A percentile compares a stretch with the other conserved stretches of the same genome.
Evolutionary conservation across 2,329 filamentous ascomycete genomes (phyloP).

Genomic region (Thielaviopsis ethacetica): DNA sequence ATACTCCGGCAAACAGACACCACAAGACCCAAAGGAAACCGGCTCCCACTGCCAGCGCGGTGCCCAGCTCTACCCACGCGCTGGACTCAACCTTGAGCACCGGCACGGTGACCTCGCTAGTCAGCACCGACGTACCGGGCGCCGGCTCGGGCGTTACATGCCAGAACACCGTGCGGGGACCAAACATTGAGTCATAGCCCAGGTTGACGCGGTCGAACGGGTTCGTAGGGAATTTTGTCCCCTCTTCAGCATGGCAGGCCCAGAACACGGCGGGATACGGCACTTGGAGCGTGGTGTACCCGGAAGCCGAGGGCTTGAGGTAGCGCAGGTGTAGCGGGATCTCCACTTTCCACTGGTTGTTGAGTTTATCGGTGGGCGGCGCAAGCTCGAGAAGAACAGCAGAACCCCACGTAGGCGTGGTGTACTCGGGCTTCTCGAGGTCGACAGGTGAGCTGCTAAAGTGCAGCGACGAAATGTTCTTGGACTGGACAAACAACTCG

Average conservation of each 20-base stretch:
- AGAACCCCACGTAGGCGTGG: constrained; percentile 61
- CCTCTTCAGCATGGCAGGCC: constrained; percentile 58
- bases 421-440: constrained; percentile 79
- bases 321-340: constrained; percentile 82
- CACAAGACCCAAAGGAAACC: constrained; percentile 57
- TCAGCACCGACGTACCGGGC: constrained; percentile 20
- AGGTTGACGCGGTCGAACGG: constrained; percentile 75
- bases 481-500: constrained; percentile 59
- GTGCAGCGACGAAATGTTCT: constrained; percentile 55
- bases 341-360: constrained; percentile 43
- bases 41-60: constrained; percentile 38
- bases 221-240: constrained; percentile 52
- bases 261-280: constrained; percentile 81
- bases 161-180: constrained; percentile 64
- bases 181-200: constrained; percentile 76
- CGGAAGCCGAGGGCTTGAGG: constrained; percentile 42
- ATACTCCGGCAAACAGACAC: constrained; percentile 31
- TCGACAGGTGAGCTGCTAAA: constrained; percentile 64
- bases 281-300: constrained; percentile 38
- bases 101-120: constrained; percentile 44
- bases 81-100: constrained; percentile 41
- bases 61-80: constrained; percentile 35
- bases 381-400: constrained; percentile 59
- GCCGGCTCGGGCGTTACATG: constrained; percentile 36
- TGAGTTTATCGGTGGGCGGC: constrained; percentile 25